These are phyloP conservation scores for Puccinia sorghi DNA, from an alignment of 1,284 basidiomycete species.

Conservation along the genomic window DNA sequence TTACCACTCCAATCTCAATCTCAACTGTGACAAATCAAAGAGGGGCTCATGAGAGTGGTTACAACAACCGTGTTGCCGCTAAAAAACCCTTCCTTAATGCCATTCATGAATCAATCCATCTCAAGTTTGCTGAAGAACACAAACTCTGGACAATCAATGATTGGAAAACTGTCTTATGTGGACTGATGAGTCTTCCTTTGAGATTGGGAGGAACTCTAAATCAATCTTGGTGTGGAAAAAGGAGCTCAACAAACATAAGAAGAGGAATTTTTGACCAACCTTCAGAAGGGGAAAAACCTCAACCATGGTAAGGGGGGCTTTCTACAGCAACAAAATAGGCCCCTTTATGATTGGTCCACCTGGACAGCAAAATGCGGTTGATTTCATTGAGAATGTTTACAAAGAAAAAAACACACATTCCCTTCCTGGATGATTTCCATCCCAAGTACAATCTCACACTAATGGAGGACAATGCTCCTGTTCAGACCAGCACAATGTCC, in stretches of 20 bases:
- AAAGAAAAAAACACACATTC: background rate
- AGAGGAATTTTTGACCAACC: background rate
- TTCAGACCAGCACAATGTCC: background rate
- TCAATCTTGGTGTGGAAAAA: background rate
- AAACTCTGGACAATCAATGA: background rate
- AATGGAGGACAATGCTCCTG: background rate
- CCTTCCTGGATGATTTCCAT: background rate
- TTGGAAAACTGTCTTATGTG: background rate
- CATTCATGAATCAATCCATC: background rate
- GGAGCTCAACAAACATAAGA: background rate
- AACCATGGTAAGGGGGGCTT: background rate
- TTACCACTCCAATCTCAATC: background rate
- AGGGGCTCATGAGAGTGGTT: background rate
- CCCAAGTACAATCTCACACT: too few species aligned
- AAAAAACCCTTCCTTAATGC: background rate
- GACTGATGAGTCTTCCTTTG: background rate
- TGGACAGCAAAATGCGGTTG: background rate
- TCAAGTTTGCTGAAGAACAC: background rate
- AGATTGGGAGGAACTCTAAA: background rate
- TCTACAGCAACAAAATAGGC: background rate
- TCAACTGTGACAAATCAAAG: too few species aligned
- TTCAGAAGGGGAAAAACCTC: background rate
- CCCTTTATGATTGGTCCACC: background rate
- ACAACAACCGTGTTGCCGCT: background rate
- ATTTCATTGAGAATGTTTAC: background rate